Evolutionary conservation across 768 basidiomycete species (phyloP).

Genomic region (Leccinum subtestaceum): DNA sequence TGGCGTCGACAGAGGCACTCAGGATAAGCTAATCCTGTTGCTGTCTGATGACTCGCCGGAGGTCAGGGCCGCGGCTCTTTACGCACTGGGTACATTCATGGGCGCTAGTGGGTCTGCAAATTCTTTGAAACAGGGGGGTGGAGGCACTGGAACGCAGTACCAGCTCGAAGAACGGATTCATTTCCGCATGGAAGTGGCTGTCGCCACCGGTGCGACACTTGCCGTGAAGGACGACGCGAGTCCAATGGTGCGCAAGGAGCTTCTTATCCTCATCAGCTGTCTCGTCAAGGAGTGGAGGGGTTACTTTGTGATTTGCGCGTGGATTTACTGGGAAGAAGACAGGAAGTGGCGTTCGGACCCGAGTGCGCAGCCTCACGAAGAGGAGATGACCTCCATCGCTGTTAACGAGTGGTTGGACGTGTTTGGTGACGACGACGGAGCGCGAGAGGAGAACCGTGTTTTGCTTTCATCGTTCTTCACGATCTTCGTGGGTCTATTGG

Average conservation of each 20-base stretch:
- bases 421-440: slow-evolving; percentile 57
- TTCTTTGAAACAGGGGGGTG: slow-evolving; percentile 65
- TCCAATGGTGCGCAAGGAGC: slow-evolving; percentile 94
- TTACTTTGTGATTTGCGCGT: slow-evolving; percentile 93
- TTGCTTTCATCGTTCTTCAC: slow-evolving; percentile 92
- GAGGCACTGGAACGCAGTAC: slow-evolving; percentile 78
- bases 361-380: slow-evolving; percentile 43
- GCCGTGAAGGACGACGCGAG: slow-evolving; percentile 92
- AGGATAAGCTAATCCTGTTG: slow-evolving; percentile 76
- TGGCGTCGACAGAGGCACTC: slow-evolving; percentile 75
- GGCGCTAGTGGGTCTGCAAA: slow-evolving; percentile 84
- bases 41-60: slow-evolving; percentile 88
- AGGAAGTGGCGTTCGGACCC: slow-evolving; percentile 52
- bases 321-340: slow-evolving; percentile 95
- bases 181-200: slow-evolving; percentile 86
- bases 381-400: slow-evolving; percentile 72
- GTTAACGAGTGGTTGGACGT: slow-evolving; percentile 76
- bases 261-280: slow-evolving; percentile 87
- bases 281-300: slow-evolving; percentile 96
- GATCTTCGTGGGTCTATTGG: slow-evolving; percentile 83
- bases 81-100: slow-evolving; percentile 89
- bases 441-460: slow-evolving; percentile 76
- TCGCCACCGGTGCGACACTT: slow-evolving; percentile 85
- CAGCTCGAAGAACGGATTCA: slow-evolving; percentile 77
- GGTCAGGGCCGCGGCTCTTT: slow-evolving; percentile 88